Percentiles rank a stretch among this genome's conserved stretches.
These are phyloP conservation scores for Trichoderma citrinoviride DNA, from an alignment of 2,329 filamentous ascomycete species.

Conservation along the genomic window DNA sequence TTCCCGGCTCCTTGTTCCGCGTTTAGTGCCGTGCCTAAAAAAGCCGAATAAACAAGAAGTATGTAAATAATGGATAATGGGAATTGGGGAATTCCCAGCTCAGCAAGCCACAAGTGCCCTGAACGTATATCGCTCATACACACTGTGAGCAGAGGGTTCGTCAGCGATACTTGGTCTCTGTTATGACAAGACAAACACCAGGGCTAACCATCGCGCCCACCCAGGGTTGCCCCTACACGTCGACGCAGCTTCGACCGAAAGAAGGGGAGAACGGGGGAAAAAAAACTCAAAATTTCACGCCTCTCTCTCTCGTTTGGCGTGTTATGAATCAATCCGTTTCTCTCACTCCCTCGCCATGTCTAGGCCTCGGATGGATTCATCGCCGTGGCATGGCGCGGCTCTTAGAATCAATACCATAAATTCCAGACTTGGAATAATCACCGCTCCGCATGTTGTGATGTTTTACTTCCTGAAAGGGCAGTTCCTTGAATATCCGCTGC, in stretches of 20 bases:
- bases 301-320: neutral
- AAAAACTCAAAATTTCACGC: neutral
- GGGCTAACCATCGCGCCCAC: conserved; percentile 19
- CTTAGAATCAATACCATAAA: neutral
- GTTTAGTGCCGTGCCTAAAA: conserved; percentile 9
- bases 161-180: conserved; percentile 19
- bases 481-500: neutral
- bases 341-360: neutral
- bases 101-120: conserved; percentile 22
- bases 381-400: conserved; percentile 2
- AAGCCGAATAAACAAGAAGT: too few relatives aligned
- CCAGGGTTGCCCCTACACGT: conserved; percentile 2
- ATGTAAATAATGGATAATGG: too few relatives aligned
- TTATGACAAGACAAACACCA: conserved; percentile 21
- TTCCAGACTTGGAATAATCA: neutral
- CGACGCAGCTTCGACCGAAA: neutral
- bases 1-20: conserved; percentile 15
- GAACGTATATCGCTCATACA: conserved; percentile 26
- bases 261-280: neutral
- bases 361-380: conserved; percentile 8
- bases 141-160: conserved; percentile 9
- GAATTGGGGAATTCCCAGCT: conserved; percentile 13
- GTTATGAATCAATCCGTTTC: conserved; percentile 2
- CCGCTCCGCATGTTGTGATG: conserved; percentile 8
- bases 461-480: conserved; percentile 17